Conservation (phyloP, 1,284 basidiomycete genomes). For the Pyrrhoderma lamaoense region DNA sequence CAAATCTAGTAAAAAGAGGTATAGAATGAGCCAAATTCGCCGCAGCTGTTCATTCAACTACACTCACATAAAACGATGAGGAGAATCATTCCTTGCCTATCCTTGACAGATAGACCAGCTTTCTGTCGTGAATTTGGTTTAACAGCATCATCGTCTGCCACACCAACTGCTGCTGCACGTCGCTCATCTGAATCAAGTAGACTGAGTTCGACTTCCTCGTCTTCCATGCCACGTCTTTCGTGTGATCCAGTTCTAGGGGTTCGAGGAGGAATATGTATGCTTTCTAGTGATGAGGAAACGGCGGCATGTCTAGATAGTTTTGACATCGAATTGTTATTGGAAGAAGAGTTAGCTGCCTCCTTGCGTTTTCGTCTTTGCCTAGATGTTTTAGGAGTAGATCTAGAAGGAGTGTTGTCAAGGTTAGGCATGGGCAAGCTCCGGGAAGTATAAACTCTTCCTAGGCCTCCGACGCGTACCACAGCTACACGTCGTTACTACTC, state of each 20-base stretch:
- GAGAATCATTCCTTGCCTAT: conserved; percentile 81
- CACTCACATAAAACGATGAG: conserved; percentile 84
- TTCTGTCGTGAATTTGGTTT: conserved; percentile 11
- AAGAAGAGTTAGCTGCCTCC: conserved; percentile 5
- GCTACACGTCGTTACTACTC: background rate
- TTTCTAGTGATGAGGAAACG: conserved; percentile 48
- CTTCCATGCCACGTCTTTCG: conserved; percentile 30
- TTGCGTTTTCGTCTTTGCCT: conserved; percentile 25
- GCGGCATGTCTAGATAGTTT: conserved; percentile 25
- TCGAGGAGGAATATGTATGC: conserved; percentile 58
- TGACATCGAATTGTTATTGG: conserved; percentile 16
- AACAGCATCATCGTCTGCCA: conserved; percentile 31
- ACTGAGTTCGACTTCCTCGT: conserved; percentile 56
- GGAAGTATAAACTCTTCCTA: too few species aligned
- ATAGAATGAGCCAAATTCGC: conserved; percentile 21
- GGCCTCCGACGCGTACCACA: background rate
- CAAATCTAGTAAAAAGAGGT: conserved; percentile 48
- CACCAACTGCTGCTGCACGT: conserved; percentile 36
- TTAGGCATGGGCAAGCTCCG: conserved; percentile 9
- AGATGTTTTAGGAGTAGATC: conserved; percentile 23
- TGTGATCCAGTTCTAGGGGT: conserved; percentile 35
- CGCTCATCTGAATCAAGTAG: conserved; percentile 55
- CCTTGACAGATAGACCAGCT: conserved; percentile 58
- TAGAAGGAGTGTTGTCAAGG: conserved; percentile 18
- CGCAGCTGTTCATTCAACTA: background rate